phyloP scores from a whole-genome alignment of 441 rosid species.

The Brassica balearica region DNA sequence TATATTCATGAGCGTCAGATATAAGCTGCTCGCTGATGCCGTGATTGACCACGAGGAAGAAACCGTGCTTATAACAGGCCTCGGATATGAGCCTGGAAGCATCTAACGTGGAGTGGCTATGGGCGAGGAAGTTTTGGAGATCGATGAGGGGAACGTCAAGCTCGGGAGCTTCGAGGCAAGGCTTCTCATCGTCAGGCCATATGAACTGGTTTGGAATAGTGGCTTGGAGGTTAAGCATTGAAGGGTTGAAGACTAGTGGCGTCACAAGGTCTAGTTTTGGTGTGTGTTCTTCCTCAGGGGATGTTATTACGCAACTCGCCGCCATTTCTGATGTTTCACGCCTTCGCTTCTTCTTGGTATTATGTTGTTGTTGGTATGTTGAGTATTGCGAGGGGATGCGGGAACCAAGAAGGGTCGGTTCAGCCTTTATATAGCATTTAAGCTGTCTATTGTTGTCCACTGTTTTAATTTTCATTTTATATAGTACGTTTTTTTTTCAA shows the following conservation, averaged over 20 bases:
- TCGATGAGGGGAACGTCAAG: slow-evolving; percentile 80
- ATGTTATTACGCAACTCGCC: slow-evolving; percentile 31
- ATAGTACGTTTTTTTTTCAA: background rate
- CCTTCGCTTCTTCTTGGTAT: background rate
- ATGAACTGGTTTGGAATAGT: slow-evolving; percentile 79
- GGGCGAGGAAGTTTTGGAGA: slow-evolving; percentile 61
- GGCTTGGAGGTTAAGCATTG: slow-evolving; percentile 54
- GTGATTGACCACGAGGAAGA: slow-evolving; percentile 88
- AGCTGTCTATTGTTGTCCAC: slow-evolving; percentile 11
- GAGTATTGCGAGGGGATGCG: slow-evolving; percentile 31
- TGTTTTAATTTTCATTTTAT: slow-evolving; percentile 13
- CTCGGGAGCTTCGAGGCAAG: slow-evolving; percentile 57
- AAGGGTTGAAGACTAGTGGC: slow-evolving; percentile 73
- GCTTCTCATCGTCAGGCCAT: slow-evolving; percentile 91
- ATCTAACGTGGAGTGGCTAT: slow-evolving; percentile 46
- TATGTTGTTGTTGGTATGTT: slow-evolving; percentile 6
- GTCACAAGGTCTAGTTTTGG: slow-evolving; percentile 34
- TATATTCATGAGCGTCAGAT: slow-evolving; percentile 66
- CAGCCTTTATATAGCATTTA: slow-evolving; percentile 34
- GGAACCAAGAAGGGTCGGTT: slow-evolving; percentile 24
- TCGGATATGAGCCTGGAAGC: slow-evolving; percentile 70
- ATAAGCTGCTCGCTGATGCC: slow-evolving; percentile 69
- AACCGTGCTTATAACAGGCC: slow-evolving; percentile 87
- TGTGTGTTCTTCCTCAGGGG: slow-evolving; percentile 28
- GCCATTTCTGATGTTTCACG: slow-evolving; percentile 29